Evolutionary conservation across 2,329 filamentous ascomycete species (phyloP).

Genomic region (Juglanconis oblonga): DNA sequence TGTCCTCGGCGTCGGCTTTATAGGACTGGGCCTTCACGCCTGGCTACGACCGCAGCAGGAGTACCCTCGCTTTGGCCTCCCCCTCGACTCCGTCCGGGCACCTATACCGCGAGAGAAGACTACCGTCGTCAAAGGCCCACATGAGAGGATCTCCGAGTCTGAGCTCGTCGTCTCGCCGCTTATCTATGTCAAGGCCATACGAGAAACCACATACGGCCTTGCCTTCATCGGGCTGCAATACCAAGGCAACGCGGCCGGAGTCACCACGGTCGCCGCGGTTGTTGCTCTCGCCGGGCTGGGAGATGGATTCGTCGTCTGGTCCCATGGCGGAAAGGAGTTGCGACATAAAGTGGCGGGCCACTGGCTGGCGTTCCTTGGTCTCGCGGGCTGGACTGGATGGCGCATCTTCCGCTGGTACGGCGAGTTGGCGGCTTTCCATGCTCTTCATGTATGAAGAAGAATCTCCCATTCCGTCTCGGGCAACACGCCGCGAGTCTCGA

Average conservation of each 20-base stretch:
- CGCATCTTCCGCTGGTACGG: conserved; percentile 8
- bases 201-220: conserved; percentile 32
- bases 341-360: conserved; percentile 25
- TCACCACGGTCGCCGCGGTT: conserved; percentile 28
- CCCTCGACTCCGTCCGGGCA: neutral
- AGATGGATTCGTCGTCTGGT: conserved; percentile 33
- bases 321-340: conserved; percentile 25
- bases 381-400: conserved; percentile 27
- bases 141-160: neutral
- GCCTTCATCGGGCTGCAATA: conserved; percentile 27
- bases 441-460: neutral
- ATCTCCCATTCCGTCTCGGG: too few species aligned
- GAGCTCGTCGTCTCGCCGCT: conserved; percentile 26
- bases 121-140: neutral
- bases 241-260: conserved; percentile 26
- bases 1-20: neutral
- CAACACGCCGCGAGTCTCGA: too few species aligned
- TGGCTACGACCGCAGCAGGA: conserved; percentile 11
- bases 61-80: conserved; percentile 12
- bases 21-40: conserved; percentile 3
- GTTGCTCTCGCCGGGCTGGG: conserved; percentile 29
- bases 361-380: conserved; percentile 23
- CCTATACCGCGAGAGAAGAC: neutral
- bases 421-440: conserved; percentile 10
- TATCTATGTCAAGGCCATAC: conserved; percentile 33